Conservation (phyloP, 441 rosid genomes). For the Geranium incanum region DNA sequence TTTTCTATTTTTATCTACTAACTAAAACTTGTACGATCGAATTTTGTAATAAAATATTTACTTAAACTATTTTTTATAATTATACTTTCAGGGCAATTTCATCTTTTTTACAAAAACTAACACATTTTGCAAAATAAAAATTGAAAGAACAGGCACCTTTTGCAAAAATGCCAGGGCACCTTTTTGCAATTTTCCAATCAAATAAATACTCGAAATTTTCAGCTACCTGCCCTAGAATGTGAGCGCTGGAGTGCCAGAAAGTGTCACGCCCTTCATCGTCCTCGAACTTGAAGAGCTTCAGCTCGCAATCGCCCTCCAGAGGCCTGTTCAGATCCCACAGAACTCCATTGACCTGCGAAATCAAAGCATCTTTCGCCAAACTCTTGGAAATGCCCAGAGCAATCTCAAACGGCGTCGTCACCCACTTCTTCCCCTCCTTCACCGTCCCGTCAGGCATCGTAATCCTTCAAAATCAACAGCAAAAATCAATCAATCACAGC, state of each 20-base stretch:
- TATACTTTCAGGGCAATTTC: too few relatives aligned
- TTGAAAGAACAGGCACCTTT: too few relatives aligned
- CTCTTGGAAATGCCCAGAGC: slow-evolving; percentile 63
- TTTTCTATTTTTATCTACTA: too few relatives aligned
- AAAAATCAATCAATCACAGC: not conserved
- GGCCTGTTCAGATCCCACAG: slow-evolving; percentile 89
- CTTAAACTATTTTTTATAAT: too few relatives aligned
- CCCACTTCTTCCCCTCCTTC: slow-evolving; percentile 82
- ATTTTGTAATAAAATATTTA: too few relatives aligned
- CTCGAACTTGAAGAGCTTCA: slow-evolving; percentile 66
- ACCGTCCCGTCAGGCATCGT: slow-evolving; percentile 59
- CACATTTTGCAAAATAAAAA: too few relatives aligned
- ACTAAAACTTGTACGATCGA: too few relatives aligned
- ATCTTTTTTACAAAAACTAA: too few relatives aligned
- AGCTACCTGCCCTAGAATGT: slow-evolving; percentile 89
- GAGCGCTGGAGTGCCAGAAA: slow-evolving; percentile 98
- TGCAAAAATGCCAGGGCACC: too few relatives aligned
- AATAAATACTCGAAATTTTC: not conserved
- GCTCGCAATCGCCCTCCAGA: slow-evolving; percentile 68
- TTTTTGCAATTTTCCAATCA: not conserved
- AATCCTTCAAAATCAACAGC: slow-evolving; percentile 32
- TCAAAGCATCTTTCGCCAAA: slow-evolving; percentile 62
- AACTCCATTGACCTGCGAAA: slow-evolving; percentile 62
- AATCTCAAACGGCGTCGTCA: slow-evolving; percentile 67
- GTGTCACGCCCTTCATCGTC: slow-evolving; percentile 85